A percentile compares a stretch with the other conserved stretches of the same genome.
These are phyloP conservation scores for Cryptococcus jaspeensis DNA, from an alignment of 1,284 basidiomycete genomes.

Conservation along the genomic window DNA sequence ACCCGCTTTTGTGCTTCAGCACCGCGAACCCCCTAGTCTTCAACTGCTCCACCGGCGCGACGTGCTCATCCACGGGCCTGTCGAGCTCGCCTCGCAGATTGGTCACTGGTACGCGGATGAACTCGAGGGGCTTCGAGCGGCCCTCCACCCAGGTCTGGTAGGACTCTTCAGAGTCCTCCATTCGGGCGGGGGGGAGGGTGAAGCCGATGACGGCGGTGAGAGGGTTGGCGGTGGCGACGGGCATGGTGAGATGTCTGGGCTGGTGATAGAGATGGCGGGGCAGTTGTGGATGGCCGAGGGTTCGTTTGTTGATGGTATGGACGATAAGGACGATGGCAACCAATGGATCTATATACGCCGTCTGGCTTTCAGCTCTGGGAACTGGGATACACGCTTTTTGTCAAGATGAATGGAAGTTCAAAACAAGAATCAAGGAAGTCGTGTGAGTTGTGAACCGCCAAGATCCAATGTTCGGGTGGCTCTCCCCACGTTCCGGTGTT, in stretches of 20 bases:
- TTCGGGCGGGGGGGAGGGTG: conserved; percentile 21
- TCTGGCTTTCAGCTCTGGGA: too few relatives aligned
- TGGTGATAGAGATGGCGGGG: neutral
- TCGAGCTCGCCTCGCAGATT: conserved; percentile 31
- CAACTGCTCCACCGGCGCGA: conserved; percentile 22
- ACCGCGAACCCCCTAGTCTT: conserved; percentile 31
- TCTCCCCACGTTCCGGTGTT: too few relatives aligned
- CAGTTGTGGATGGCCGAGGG: neutral
- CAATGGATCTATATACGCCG: too few relatives aligned
- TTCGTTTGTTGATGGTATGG: too few relatives aligned
- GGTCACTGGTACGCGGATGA: conserved; percentile 21
- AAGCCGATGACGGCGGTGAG: conserved; percentile 32
- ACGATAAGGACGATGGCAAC: too few relatives aligned
- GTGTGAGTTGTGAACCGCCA: neutral
- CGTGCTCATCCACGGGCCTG: neutral
- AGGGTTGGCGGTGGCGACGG: conserved; percentile 8
- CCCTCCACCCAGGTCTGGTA: conserved; percentile 21
- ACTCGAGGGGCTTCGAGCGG: conserved; percentile 24
- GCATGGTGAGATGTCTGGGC: conserved; percentile 17
- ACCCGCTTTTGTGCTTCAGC: conserved; percentile 20
- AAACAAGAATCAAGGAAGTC: too few relatives aligned
- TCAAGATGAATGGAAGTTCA: too few relatives aligned
- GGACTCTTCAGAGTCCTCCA: conserved; percentile 20
- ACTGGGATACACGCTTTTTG: too few relatives aligned
- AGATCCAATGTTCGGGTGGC: too few relatives aligned